Base-by-base conservation (phyloP, 2,329 filamentous ascomycete species). In the Phaeosphaeriaceae sp. region DNA sequence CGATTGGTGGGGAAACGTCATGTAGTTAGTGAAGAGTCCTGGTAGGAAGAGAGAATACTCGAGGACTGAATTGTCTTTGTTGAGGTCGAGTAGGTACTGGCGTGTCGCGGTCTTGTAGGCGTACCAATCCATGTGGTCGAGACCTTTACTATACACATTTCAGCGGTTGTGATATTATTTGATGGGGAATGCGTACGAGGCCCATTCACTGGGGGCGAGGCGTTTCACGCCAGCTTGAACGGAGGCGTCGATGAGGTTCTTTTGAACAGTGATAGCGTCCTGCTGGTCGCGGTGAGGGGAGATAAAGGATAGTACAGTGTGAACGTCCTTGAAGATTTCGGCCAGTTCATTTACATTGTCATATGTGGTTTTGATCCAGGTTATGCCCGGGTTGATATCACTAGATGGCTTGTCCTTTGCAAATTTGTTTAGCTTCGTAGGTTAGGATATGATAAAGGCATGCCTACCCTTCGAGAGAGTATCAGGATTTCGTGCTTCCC, bases 31-130 rank as follows among this genome's bases (percentile, higher is more conserved):
- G 56, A 83, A 81, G 0, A 81, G 45, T 0, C 81, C 82, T 0
- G 78, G 77, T 28, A 82, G 79, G 47, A 84, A 83, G 0, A 83
- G 63, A 0, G 67, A 76, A 59, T 84, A 85, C 54, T 84, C 81
- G 16, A 84, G 70, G 3, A 81, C 71, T 52, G 77, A 77, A 18
- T 67, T 65, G 17, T 79, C 66, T 33, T 75, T 71, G 60, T 85
- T 85, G 7, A 85, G 49, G 17, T 80, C 63, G 32, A 69, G 49
- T 0, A 86, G 71, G 55, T 85, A 84, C 16, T 76, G 59, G 15
- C 76, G 74, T 3, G 77, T 74, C 2, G 67, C 63, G 2, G 61
- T 63, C 50, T 87, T 86, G 44, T 75, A 77, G 2, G 66, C 55
- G 58, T 77, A 84, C 76, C 77, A 83, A 3, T 75, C 62, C 57